Base-by-base conservation (phyloP, 306 rosid genomes). In the Cicer yamashitae region DNA sequence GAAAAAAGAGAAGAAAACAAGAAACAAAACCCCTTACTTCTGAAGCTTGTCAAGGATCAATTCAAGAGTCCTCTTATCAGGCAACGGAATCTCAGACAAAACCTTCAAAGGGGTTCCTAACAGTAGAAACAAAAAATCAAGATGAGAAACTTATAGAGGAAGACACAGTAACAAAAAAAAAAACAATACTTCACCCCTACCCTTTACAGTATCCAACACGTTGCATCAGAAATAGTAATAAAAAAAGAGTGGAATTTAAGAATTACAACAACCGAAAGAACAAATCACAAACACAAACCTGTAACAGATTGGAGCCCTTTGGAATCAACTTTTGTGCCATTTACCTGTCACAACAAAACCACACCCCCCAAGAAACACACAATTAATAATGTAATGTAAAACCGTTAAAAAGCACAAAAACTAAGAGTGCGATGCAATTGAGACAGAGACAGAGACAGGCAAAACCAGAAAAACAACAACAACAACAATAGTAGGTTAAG, bases 1-100 rank as follows among this genome's bases (percentile, higher is more conserved):
- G 14, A 64, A 47, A 12, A 53, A 62, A 22, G 62, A 62, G 8
- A 43, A 54, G 52, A 70, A 82, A 70, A 69, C 3, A 8, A 14
- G 2, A 72, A 58, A 60, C 14, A 6, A 69, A 73, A 11, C 17
- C 54, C 58, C 89, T 74, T 90, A 96, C 99, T 92, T 92, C 76
- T 96, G 99, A 84, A 92, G 97, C 80, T 96, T 96, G 86, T 92
- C 93, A 60, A 96, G 96, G 75, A 96, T 88, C 91, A 92, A 85
- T 85, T 92, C 99, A 82, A 96, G 66, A 8, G 84, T 88, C 79
- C 88, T 92, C 90, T 92, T 96, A 67, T 92, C 96, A 1, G 98
- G 98, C 83, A 96, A 81, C 4, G 92, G 93, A 81, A 87, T 74
- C 63, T 72, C 89, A 45, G 85, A 38, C 15, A 81, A 66, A 77